Base-by-base conservation (phyloP, 441 rosid species). In the Eruca vesicaria region DNA sequence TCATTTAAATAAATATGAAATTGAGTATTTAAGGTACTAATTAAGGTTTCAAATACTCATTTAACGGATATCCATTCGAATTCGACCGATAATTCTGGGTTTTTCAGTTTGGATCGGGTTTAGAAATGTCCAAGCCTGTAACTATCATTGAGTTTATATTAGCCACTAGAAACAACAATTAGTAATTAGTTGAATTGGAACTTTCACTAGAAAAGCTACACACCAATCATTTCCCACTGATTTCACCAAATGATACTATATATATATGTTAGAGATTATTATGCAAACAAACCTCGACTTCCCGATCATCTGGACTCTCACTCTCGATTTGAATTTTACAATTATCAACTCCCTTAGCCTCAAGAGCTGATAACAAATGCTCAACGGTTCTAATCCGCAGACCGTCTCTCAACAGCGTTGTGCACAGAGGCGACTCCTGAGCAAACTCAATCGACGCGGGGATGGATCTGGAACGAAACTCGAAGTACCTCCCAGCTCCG, bases 301-400 rank as follows among this genome's bases (percentile, higher is more conserved):
- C 86, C 5, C 8, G 59, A 72, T 84, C 85, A 45, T 75, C 81
- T 1, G 72, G 36, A 20, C 78, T 68, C 9, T 72, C 53, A 69
- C 75, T 77, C 6, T 31, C 70, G 43, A 92, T 85, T 79, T 83
- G 80, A 61, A 94, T 92, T 75, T 82, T 82, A 76, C 97, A 94
- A 68, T 94, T 94, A 65, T 92, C 94, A 10, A 94, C 86, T 12
- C 90, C 91, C 4, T 68, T 67, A 4, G 93, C 92, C 81, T 94
- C 98, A 52, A 94, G 80, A 78, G 97, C 91, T 5, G 99, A 92
- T 15, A 94, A 89, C 83, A 92, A 83, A 70, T 94, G 99, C 83
- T 92, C 98, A 4, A 90, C 90, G 1, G 98, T 94, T 72, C 91
- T 81, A 68, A 94, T 71, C 55, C 65, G 83, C 73, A 73, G 43